These are phyloP conservation scores for Citrus reticulata DNA, from an alignment of 345 rosid genomes.

Conservation along the genomic window DNA sequence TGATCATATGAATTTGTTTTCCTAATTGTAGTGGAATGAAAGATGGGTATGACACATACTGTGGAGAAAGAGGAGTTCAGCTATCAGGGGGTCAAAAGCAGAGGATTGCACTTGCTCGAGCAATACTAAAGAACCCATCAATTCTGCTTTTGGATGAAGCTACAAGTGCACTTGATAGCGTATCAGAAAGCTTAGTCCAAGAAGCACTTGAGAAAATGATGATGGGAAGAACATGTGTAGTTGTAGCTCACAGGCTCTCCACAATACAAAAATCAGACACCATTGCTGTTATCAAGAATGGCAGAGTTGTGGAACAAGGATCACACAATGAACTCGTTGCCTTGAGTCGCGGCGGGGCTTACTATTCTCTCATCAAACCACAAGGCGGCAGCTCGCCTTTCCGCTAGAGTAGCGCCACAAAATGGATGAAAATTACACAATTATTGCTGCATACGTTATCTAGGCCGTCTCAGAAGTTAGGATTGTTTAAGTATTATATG, in stretches of 20 bases:
- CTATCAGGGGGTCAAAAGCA: conserved; percentile 80
- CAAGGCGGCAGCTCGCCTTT: conserved; percentile 32
- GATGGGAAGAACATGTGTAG: conserved; percentile 48
- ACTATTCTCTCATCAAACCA: conserved; percentile 35
- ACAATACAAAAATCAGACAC: conserved; percentile 53
- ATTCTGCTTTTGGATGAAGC: conserved; percentile 74
- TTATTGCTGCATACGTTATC: neutral
- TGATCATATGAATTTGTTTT: neutral
- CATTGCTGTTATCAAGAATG: conserved; percentile 52
- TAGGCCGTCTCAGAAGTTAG: neutral
- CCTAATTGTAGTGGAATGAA: conserved; percentile 52
- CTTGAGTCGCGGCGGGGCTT: conserved; percentile 36
- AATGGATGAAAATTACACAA: neutral
- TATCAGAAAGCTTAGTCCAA: conserved; percentile 55
- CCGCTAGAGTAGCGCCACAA: conserved; percentile 9
- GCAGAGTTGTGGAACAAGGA: conserved; percentile 52
- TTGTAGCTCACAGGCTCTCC: conserved; percentile 55
- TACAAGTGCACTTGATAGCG: conserved; percentile 67
- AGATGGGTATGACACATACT: conserved; percentile 57
- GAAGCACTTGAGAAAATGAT: conserved; percentile 68
- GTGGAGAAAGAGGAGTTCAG: conserved; percentile 67
- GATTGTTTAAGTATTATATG: neutral
- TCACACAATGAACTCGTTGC: conserved; percentile 49
- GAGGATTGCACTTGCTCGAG: conserved; percentile 66
- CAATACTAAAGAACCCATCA: conserved; percentile 59